Conservation (phyloP, 306 rosid genomes). For the Prosopis cineraria region DNA sequence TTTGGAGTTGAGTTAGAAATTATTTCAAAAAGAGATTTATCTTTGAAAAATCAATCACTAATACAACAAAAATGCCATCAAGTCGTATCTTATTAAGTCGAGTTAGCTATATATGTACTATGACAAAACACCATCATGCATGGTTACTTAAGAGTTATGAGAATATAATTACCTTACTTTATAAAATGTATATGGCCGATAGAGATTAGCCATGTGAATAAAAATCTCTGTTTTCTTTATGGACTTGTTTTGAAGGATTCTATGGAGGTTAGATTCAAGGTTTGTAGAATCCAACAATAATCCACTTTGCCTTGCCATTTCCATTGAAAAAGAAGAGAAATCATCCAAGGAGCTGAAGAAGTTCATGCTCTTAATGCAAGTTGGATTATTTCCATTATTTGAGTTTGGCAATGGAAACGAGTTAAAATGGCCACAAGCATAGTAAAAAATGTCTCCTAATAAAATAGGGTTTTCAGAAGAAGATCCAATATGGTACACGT, state of each 20-base stretch:
- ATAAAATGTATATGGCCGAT: neutral
- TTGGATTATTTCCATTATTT: conserved; percentile 39
- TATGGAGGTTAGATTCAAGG: neutral
- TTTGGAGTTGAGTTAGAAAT: too few species aligned
- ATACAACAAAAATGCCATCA: too few species aligned
- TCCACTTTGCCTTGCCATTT: neutral
- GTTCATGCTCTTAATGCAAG: conserved; percentile 46
- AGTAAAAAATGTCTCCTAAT: conserved; percentile 27
- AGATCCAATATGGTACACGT: conserved; percentile 55
- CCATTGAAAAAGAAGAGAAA: conserved; percentile 33
- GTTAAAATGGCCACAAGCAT: conserved; percentile 43
- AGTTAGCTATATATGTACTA: too few species aligned
- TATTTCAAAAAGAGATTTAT: too few species aligned
- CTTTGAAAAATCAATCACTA: too few species aligned
- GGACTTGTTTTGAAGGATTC: neutral
- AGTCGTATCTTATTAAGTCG: too few species aligned
- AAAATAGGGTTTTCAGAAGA: conserved; percentile 49
- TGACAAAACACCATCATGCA: too few species aligned
- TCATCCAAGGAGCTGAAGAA: conserved; percentile 50
- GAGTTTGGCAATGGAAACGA: conserved; percentile 42
- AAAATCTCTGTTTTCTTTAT: neutral
- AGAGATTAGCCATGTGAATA: neutral
- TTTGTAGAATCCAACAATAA: neutral
- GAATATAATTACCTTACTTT: neutral
- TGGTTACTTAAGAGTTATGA: too few species aligned